Conservation (phyloP, 208 protist species). For the Acanthamoeba healyi region DNA sequence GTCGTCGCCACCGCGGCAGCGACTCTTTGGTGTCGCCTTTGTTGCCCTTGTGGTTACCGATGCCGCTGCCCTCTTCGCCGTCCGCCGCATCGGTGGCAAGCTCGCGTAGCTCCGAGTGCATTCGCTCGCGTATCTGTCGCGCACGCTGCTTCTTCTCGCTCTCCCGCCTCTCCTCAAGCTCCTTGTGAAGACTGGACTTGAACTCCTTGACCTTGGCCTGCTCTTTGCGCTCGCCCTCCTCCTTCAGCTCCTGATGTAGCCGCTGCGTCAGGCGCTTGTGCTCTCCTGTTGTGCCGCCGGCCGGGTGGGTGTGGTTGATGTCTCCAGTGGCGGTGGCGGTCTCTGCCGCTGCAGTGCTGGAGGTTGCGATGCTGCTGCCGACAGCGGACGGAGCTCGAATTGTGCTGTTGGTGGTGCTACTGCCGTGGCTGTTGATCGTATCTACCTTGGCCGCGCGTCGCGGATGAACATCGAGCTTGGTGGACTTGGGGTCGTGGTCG, state of each 20-base stretch:
- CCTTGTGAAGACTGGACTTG: not conserved
- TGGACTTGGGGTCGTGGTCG: not conserved
- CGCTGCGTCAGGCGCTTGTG: not conserved
- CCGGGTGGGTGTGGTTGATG: not conserved
- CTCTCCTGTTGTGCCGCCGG: not conserved
- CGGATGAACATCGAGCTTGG: not conserved
- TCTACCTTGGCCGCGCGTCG: not conserved
- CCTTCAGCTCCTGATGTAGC: slow-evolving; percentile 9
- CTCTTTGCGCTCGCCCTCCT: slow-evolving; percentile 6
- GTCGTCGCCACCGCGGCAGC: not conserved
- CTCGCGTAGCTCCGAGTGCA: not conserved
- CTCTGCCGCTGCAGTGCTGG: too few species aligned
- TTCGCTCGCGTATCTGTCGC: not conserved
- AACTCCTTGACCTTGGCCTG: slow-evolving; percentile 7
- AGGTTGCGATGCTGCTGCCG: not conserved
- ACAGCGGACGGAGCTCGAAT: not conserved
- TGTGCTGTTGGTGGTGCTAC: not conserved
- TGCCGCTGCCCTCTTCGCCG: not conserved
- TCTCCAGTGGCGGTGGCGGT: not conserved
- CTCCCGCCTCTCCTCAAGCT: slow-evolving; percentile 7
- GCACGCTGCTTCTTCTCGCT: not conserved
- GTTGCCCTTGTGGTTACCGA: not conserved
- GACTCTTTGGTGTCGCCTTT: not conserved
- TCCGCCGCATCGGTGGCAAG: not conserved
- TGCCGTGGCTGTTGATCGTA: not conserved